Percentiles rank a stretch among this genome's conserved stretches.
Evolutionary conservation across 345 rosid genomes (phyloP).

Genomic region (Aquilaria yunnanensis): DNA sequence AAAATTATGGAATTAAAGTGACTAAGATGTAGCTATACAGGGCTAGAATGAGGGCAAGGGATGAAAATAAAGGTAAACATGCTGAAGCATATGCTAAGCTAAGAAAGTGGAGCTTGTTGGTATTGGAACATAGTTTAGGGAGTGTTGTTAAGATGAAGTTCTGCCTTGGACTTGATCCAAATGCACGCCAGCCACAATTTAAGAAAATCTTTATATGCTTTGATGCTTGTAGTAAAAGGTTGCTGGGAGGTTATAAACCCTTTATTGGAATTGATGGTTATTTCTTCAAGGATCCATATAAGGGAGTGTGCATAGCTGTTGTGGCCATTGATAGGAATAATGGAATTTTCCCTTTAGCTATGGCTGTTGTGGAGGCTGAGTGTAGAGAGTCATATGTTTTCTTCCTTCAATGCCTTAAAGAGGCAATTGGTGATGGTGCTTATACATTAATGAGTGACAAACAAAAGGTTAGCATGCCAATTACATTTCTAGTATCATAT

Average conservation of each 20-base stretch:
- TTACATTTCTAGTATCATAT: neutral
- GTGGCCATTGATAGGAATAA: neutral
- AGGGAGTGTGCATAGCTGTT: neutral
- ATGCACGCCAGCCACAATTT: neutral
- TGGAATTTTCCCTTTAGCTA: neutral
- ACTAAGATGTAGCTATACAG: neutral
- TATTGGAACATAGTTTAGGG: too few relatives aligned
- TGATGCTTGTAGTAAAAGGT: neutral
- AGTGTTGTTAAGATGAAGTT: too few relatives aligned
- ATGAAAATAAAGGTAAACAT: neutral
- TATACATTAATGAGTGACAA: neutral
- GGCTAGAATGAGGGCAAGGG: neutral
- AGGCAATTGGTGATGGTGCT: neutral
- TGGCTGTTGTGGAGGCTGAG: neutral
- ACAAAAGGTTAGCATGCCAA: neutral
- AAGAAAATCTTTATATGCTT: neutral
- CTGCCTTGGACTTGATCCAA: too few relatives aligned
- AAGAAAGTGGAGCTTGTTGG: too few relatives aligned
- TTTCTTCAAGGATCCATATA: neutral
- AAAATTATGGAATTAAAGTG: neutral
- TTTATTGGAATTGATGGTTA: constrained; percentile 4
- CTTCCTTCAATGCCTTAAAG: neutral
- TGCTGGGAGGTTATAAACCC: neutral
- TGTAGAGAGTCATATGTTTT: neutral
- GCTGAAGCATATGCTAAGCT: neutral